Evolutionary conservation across 2,329 filamentous ascomycete genomes (phyloP).

Genomic region (Aspergillus spinulosporus): DNA sequence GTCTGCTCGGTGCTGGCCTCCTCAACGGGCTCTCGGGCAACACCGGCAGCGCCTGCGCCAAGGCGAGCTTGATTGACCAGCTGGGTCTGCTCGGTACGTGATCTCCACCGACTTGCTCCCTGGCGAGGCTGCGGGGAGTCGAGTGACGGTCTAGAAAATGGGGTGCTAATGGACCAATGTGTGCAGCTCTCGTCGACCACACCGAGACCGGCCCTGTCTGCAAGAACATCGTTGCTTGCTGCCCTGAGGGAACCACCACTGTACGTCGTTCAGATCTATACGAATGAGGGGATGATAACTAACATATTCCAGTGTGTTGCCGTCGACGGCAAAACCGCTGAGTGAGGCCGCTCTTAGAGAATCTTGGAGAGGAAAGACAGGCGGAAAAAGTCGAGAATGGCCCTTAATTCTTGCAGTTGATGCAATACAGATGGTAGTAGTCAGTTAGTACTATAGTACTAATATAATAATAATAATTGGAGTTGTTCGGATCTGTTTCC

Average conservation of each 20-base stretch:
- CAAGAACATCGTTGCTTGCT: slow-evolving; percentile 11
- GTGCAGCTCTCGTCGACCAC: slow-evolving; percentile 7
- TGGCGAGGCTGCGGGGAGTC: no score
- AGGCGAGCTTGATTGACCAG: slow-evolving; percentile 7
- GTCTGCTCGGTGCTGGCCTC: not conserved
- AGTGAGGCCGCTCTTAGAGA: not conserved
- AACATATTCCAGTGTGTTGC: not conserved
- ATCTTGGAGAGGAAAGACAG: no score
- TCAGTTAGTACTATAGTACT: no score
- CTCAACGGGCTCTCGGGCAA: not conserved
- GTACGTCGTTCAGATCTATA: not conserved
- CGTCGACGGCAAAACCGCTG: not conserved
- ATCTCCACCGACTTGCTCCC: no score
- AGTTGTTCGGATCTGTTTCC: no score
- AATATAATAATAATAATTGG: no score
- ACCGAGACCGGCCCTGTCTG: slow-evolving; percentile 9
- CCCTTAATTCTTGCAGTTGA: no score
- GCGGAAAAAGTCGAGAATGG: no score
- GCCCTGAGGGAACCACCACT: not conserved
- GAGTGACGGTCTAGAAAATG: no score
- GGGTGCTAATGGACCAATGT: not conserved
- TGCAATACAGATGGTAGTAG: no score
- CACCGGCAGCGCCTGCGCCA: not conserved
- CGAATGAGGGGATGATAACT: not conserved
- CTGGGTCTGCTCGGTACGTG: slow-evolving; percentile 9